These are phyloP conservation scores for Tolypocladium album DNA, from an alignment of 2,329 filamentous ascomycete genomes.

Conservation along the genomic window DNA sequence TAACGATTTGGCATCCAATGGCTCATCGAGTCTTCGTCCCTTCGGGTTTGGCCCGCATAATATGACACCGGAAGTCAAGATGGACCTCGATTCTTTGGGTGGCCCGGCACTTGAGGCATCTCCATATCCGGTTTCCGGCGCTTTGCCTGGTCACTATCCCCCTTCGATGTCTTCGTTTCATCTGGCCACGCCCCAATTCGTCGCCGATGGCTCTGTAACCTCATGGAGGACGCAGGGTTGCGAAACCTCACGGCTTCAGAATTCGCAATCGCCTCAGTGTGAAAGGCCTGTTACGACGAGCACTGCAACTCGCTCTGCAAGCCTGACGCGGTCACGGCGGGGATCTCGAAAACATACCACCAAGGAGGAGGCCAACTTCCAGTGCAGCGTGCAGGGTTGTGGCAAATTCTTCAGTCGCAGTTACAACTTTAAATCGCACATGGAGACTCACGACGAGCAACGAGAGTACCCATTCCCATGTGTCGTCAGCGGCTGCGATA, in stretches of 20 bases:
- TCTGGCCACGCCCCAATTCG: not conserved
- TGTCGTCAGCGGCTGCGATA: constrained; percentile 51
- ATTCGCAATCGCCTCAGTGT: not conserved
- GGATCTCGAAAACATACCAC: constrained; percentile 45
- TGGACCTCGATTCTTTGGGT: not conserved
- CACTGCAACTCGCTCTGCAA: not conserved
- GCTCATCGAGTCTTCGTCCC: not conserved
- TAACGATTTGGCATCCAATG: not conserved
- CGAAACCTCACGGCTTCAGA: not conserved
- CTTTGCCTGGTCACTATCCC: not conserved
- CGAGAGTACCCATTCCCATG: constrained; percentile 64
- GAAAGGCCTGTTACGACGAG: not conserved
- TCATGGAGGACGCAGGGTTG: not conserved
- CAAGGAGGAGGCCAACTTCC: constrained; percentile 59
- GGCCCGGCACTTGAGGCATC: not conserved
- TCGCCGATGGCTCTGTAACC: not conserved
- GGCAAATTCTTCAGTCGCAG: constrained; percentile 70
- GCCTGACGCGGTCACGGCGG: not conserved
- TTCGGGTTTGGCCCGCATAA: not conserved
- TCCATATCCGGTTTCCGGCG: not conserved
- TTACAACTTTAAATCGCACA: constrained; percentile 80
- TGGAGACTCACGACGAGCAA: constrained; percentile 71
- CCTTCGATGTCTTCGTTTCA: not conserved
- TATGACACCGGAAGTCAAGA: not conserved
- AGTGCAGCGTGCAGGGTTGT: constrained; percentile 59